These are phyloP conservation scores for Coemansia javaensis DNA, from an alignment of 192 early-diverging fungal species.

Conservation along the genomic window DNA sequence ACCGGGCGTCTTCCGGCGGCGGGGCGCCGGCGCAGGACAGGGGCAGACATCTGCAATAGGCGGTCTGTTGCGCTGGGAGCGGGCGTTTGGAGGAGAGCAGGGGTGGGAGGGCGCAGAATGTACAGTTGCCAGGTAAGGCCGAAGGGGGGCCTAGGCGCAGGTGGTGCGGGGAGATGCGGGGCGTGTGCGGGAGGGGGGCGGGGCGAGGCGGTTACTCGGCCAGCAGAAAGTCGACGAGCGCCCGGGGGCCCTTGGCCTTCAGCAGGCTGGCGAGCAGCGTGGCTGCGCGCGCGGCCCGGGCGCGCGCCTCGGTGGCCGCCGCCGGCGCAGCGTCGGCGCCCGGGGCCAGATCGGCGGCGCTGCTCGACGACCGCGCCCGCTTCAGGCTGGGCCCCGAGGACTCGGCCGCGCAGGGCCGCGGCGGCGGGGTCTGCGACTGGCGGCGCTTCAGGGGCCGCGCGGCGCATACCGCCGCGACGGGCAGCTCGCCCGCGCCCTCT, in stretches of 20 bases:
- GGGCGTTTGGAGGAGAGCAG: too few relatives aligned
- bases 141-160: too few relatives aligned
- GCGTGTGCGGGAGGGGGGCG: too few relatives aligned
- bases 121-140: neutral
- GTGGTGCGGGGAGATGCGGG: too few relatives aligned
- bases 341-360: neutral
- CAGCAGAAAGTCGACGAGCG: conserved; percentile 27
- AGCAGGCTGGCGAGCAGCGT: conserved; percentile 14
- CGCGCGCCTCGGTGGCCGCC: neutral
- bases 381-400: neutral
- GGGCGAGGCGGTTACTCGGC: conserved; percentile 7
- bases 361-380: neutral
- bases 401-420: neutral
- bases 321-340: too few relatives aligned
- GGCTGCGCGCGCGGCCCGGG: conserved; percentile 2
- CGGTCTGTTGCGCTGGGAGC: too few relatives aligned
- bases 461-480: too few relatives aligned
- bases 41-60: too few relatives aligned
- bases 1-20: too few relatives aligned
- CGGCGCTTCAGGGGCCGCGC: neutral
- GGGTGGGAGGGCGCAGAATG: too few relatives aligned
- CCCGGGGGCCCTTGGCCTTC: conserved; percentile 17
- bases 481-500: too few relatives aligned
- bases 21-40: too few relatives aligned
- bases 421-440: neutral